These are phyloP conservation scores for Chrysanthemum seticuspe DNA, from an alignment of 129 eudicot species.

Conservation along the genomic window DNA sequence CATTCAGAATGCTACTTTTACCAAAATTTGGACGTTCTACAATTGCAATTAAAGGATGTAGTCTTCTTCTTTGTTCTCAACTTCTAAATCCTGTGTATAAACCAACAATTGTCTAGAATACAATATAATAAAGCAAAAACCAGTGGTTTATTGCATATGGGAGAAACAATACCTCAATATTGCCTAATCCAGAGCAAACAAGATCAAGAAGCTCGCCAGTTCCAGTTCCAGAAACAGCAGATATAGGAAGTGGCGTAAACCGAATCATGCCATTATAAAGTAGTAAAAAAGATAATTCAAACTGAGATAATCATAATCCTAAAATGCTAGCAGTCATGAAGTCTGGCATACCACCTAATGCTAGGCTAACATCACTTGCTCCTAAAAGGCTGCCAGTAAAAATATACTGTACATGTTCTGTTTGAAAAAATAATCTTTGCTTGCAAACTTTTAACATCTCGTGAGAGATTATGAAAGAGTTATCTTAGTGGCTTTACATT, in stretches of 20 bases:
- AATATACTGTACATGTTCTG: no score
- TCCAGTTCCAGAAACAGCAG: constrained; percentile 95
- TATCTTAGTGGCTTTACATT: no score
- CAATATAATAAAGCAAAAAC: constrained; percentile 1
- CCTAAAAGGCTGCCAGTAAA: no score
- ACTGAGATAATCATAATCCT: neutral
- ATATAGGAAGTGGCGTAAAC: constrained; percentile 82
- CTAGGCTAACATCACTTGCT: neutral
- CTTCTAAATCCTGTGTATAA: constrained; percentile 50
- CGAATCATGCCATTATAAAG: constrained; percentile 33
- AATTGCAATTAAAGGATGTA: constrained; percentile 78
- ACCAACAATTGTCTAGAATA: constrained; percentile 17
- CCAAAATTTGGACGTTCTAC: constrained; percentile 99
- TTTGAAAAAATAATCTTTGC: neutral
- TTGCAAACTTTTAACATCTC: no score
- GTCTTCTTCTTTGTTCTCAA: constrained; percentile 56
- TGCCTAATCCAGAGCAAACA: constrained; percentile 2
- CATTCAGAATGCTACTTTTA: constrained; percentile 94
- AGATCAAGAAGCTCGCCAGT: constrained; percentile 58
- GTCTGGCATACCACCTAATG: constrained; percentile 3
- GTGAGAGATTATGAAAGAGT: no score
- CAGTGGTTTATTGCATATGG: constrained; percentile 14
- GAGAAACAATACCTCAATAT: constrained; percentile 46
- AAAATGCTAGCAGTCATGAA: neutral
- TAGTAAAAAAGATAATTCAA: constrained; percentile 11